Evolutionary conservation across 2,329 filamentous ascomycete genomes (phyloP), one percentile per base, ranked within the genome.

Genomic region (Cladorrhinum sp.): DNA sequence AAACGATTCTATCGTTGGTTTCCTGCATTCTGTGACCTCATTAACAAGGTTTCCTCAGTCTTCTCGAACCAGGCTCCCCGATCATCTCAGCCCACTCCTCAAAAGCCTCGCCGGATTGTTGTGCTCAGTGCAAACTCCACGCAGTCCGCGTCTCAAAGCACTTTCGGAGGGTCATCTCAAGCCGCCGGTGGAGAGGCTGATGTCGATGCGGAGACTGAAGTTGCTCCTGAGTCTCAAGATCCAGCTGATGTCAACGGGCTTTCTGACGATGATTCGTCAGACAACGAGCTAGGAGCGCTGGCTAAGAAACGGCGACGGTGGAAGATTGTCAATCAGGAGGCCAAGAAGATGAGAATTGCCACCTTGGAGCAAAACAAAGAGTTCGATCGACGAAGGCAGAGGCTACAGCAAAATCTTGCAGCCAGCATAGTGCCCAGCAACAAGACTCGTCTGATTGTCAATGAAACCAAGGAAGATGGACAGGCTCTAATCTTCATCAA

Each of bases 401-500:
- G 76, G 61, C 76, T 82, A 36, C 80, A 75, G 65, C 74, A 73
- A 65, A 78, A 72, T 62, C 74, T 82, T 63, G 82, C 74, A 65
- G 72, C 78, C 72, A 60, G 80, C 70, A 51, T 74, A 62, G 78
- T 74, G 63, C 73, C 71, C 63, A 79, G 72, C 70, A 76, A 82
- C 68, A 75, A 78, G 64, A 72, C 76, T 48, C 73, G 79, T 52
- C 73, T 90, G 23, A 85, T 89, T 51, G 83, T 92, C 72, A 92
- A 92, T 69, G 81, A 85, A 62, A 80, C 80, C 25, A 90, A 88
- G 69, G 75, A 79, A 20, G 82, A 87, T 2, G 74, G 83, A 13
- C 77, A 89, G 64, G 79, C 80, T 0, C 78, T 86, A 51, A 82
- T 92, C 25, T 88, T 85, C 63, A 75, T 96, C 55, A 81, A 90